Evolutionary conservation across 495 filamentous ascomycete genomes (phyloP), one percentile per base, ranked within the genome.

Genomic region (Aspergillus steynii): DNA sequence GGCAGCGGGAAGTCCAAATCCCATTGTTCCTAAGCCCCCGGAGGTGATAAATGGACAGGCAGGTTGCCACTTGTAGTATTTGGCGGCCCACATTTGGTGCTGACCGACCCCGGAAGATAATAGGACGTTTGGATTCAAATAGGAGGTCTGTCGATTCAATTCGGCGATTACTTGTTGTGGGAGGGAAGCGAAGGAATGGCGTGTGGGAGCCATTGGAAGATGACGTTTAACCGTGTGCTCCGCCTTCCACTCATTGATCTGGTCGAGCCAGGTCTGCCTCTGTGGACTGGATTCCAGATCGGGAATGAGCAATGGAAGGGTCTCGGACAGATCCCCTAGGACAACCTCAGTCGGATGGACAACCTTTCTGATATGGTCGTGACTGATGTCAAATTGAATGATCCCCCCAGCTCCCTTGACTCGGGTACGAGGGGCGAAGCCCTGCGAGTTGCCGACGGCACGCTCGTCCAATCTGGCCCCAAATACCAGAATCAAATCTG

Each of bases 51-150:
- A 90, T 53, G 90, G 89, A 46, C 93, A 86, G 28, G 92, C 91
- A 64, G 91, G 74, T 45, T 89, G 82, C 92, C 93, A 98, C 55
- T 91, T 86, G 80, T 89, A 98, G 75, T 96, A 91, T 76, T 98
- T 92, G 7, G 92, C 93, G 7, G 90, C 80, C 94, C 94, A 97
- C 94, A 98, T 97, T 77, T 97, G 94, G 71, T 97, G 93, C 71
- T 97, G 93, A 34, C 94, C 93, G 34, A 97, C 93, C 65, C 93
- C 93, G 1, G 93, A 97, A 4, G 92, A 75, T 68, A 98, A 93
- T 68, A 95, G 85, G 10, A 90, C 94, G 56, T 85, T 77, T 10
- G 93, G 79, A 69, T 96, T 94, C 60, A 87, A 84, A 63, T 86
- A 65, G 2, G 83, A 85, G 1, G 89, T 92, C 20, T 92, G 79